These are phyloP conservation scores for Xylariomycetidae sp. DNA, from an alignment of 2,329 filamentous ascomycete species.

Conservation along the genomic window DNA sequence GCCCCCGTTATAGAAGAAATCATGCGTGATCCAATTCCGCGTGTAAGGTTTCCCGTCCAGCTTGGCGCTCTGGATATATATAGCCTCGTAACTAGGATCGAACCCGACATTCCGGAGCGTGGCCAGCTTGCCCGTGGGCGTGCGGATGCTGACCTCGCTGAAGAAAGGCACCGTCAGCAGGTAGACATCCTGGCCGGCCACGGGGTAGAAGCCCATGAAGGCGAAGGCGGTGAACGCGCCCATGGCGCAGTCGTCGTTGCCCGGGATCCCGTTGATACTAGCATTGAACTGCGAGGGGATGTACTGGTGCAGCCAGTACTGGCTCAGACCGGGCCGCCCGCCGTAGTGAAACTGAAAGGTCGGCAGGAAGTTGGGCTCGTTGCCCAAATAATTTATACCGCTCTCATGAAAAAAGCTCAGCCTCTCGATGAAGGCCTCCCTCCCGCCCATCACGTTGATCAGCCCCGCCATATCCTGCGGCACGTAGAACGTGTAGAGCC, in stretches of 20 bases:
- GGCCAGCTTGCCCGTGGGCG: constrained; percentile 33
- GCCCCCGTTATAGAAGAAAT: constrained; percentile 57
- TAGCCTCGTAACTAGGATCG: constrained; percentile 30
- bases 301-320: constrained; percentile 56
- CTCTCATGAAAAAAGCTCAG: constrained; percentile 63
- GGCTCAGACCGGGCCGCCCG: constrained; percentile 54
- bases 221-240: constrained; percentile 48
- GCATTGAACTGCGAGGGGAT: constrained; percentile 65
- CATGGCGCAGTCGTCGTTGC: constrained; percentile 55
- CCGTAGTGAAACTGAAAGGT: constrained; percentile 62
- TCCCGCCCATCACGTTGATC: constrained; percentile 50
- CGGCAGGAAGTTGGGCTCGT: constrained; percentile 52
- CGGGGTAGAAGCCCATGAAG: constrained; percentile 50
- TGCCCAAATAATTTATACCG: constrained; percentile 65
- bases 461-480: constrained; percentile 37
- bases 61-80: constrained; percentile 58
- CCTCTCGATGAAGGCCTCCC: constrained; percentile 50
- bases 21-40: constrained; percentile 60
- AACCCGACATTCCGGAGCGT: constrained; percentile 39
- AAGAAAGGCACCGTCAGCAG: constrained; percentile 48
- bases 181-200: constrained; percentile 51
- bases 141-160: constrained; percentile 36
- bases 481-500: constrained; percentile 68
- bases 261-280: constrained; percentile 52
- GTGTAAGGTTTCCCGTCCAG: constrained; percentile 54